These are phyloP conservation scores for Stropharia rugosoannulata DNA, from an alignment of 768 basidiomycete species.

Conservation along the genomic window DNA sequence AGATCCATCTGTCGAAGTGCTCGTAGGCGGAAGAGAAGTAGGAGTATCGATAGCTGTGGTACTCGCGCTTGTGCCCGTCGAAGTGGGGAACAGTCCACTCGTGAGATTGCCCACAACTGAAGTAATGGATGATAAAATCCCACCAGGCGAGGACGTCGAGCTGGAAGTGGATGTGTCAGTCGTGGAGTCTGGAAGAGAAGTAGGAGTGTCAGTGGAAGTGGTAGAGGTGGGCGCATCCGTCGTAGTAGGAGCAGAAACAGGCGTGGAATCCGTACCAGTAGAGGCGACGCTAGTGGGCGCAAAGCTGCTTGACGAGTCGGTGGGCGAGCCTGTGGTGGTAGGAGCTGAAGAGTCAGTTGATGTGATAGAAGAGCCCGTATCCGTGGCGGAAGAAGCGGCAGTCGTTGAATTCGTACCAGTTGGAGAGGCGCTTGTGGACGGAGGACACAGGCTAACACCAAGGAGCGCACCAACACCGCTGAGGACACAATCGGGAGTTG, in stretches of 20 bases:
- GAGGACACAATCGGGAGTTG: no score
- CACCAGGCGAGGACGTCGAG: no score
- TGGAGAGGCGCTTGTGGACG: no score
- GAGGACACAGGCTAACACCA: no score
- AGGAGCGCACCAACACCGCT: no score
- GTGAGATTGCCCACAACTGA: background rate
- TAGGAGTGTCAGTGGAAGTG: background rate
- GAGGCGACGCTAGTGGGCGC: background rate
- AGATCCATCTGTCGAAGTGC: background rate
- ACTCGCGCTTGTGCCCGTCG: slow-evolving; percentile 1
- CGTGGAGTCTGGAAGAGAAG: background rate
- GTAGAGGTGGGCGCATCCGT: background rate
- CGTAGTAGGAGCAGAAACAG: background rate
- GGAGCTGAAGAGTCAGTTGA: background rate
- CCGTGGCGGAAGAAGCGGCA: background rate
- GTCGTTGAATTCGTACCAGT: background rate
- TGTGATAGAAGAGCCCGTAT: background rate
- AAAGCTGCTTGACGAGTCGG: background rate
- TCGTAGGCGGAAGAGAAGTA: background rate
- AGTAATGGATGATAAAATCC: no score
- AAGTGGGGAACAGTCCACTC: background rate
- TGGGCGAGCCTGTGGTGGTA: no score
- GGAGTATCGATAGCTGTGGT: slow-evolving; percentile 2
- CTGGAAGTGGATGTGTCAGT: background rate
- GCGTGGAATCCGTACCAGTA: background rate